Evolutionary conservation across 441 rosid genomes (phyloP), one percentile per base, ranked within the genome.

Genomic region (Euphorbia schlechtendalii): DNA sequence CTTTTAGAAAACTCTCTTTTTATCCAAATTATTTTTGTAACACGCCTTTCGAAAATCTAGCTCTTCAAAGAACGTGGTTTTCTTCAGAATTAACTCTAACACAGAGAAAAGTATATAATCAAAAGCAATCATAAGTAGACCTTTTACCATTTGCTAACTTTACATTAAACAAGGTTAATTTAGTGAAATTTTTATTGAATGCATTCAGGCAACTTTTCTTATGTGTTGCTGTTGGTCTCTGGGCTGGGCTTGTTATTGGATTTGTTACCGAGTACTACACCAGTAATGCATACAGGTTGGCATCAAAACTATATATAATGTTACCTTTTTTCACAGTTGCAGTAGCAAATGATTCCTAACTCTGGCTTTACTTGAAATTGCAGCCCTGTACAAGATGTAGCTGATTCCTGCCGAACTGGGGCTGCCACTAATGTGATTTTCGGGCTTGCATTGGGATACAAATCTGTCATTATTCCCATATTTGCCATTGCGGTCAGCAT

Each of bases 231-330:
- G 96, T 91, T 79, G 99, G 96, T 78, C 89, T 94, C 18, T 89
- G 99, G 97, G 96, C 96, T 71, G 96, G 99, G 36, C 96, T 89
- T 60, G 82, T 90, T 69, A 89, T 91, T 73, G 99, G 87, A 40
- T 94, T 90, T 22, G 89, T 86, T 45, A 94, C 98, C 0, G 90
- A 94, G 74, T 94, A 87, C 74, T 91, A 84, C 75, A 94, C 98
- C 61, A 94, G 99, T 82, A 94, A 87, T 51, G 94, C 98, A 17
- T 91, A 94, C 88, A 87, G 95, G 95, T 88, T 70, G 36, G 63
- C 55, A 59, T 45, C 38, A 38, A 20, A 38, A 12, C 17, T 53
- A 21, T 57, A 65, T 48, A 24, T 64, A 66, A 45, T 45, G 17
- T 38, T 59, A 22, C 34, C 27, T 6, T 0, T 56, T 27, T 4